Base-by-base conservation (phyloP, 1,139 yeast species). In the Debaryomyces robertsiae region DNA sequence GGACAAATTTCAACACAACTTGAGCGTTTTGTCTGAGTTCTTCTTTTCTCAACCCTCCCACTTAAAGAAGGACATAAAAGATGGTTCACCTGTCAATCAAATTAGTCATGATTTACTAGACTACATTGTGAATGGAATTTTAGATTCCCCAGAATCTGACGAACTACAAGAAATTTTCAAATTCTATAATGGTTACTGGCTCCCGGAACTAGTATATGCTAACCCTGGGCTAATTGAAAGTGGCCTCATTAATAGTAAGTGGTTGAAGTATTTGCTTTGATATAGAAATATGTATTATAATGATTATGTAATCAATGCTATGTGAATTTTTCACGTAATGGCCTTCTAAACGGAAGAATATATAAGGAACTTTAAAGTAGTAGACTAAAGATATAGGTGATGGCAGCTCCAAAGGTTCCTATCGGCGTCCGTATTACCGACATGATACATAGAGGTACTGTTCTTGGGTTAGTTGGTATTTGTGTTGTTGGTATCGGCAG, bases 401-500 rank as follows among this genome's bases (percentile, higher is more conserved):
- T 44, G 47, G 40, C 43, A 28, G 27, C 44, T 13, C 32, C 46
- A 33, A 67, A 60, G 56, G 69, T 71, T 46, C 78, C 77, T 39
- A 60, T 68, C 36, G 57, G 65, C 40, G 78, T 71, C 28, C 73
- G 77, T 58, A 81, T 81, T 10, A 84, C 95, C 11, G 97, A 89
- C 63, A 81, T 85, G 38, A 77, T 81, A 27, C 97, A 89, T 65
- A 86, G 96, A 69, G 63, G 86, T 45, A 81, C 94, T 0, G 95
- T 89, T 23, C 67, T 88, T 32, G 79, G 89, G 3, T 72, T 88
- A 34, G 82, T 87, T 31, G 96, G 96, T 11, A 64, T 72, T 50
- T 67, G 71, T 50, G 65, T 67, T 38, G 63, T 69, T 40, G 77
- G 77, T 13, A 42, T 78, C 11, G 85, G 83, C 30, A 82, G 86